Evolutionary conservation across 1,284 basidiomycete genomes (phyloP).

Genomic region (Ceratobasidium sp.): DNA sequence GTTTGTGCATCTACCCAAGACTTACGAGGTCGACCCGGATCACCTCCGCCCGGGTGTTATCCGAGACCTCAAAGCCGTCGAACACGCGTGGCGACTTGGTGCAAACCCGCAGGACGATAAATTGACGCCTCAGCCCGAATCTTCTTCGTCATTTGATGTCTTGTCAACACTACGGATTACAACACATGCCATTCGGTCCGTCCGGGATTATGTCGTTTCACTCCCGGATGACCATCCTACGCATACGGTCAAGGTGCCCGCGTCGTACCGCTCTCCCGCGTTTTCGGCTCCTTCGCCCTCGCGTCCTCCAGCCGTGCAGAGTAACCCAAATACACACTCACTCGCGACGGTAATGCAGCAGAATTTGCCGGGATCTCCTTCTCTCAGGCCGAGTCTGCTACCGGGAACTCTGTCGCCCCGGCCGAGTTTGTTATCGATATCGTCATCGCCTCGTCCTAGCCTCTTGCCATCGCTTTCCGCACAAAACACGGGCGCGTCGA

Average conservation of each 20-base stretch:
- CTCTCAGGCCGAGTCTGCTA: not conserved
- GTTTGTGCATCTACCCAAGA: slow-evolving; percentile 64
- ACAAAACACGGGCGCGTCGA: slow-evolving; percentile 23
- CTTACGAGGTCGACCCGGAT: slow-evolving; percentile 76
- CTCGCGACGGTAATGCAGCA: slow-evolving; percentile 15
- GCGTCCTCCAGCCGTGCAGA: not conserved
- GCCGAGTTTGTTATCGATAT: slow-evolving; percentile 8
- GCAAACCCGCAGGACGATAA: slow-evolving; percentile 46
- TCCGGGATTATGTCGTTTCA: slow-evolving; percentile 81
- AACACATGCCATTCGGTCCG: slow-evolving; percentile 78
- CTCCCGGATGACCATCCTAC: slow-evolving; percentile 70
- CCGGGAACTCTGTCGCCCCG: slow-evolving; percentile 17
- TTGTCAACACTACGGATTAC: slow-evolving; percentile 75
- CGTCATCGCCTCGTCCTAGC: slow-evolving; percentile 43
- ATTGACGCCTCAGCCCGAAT: slow-evolving; percentile 16
- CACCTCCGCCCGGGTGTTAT: slow-evolving; percentile 74
- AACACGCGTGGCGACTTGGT: slow-evolving; percentile 65
- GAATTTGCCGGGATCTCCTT: not conserved
- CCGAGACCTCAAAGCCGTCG: slow-evolving; percentile 71
- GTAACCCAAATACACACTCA: slow-evolving; percentile 1
- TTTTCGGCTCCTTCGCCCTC: slow-evolving; percentile 24
- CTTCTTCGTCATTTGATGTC: slow-evolving; percentile 61
- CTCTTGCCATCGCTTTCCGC: not conserved
- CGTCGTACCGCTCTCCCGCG: slow-evolving; percentile 17
- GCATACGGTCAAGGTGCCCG: not conserved